Conservation (phyloP, 1,139 yeast genomes). For the Fermentozyma sake region DNA sequence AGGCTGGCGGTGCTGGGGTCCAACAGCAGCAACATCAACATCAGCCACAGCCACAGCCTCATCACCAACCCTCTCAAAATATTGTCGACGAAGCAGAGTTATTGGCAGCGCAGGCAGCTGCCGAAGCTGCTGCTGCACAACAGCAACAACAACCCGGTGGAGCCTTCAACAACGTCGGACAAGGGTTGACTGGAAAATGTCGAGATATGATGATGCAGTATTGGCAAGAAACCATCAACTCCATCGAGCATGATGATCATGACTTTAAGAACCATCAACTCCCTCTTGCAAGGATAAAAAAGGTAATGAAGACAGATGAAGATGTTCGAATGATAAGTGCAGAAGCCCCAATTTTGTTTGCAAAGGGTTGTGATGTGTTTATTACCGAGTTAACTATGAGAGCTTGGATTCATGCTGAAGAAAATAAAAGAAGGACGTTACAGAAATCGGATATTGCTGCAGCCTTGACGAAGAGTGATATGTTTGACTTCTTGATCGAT, state of each 20-base stretch:
- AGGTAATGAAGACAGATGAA: conserved; percentile 97
- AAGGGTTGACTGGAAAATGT: conserved; percentile 79
- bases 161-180: conserved; percentile 90
- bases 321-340: conserved; percentile 97
- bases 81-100: conserved; percentile 16
- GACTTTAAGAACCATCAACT: conserved; percentile 92
- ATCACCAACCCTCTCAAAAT: conserved; percentile 8
- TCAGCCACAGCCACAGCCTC: not conserved
- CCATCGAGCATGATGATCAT: conserved; percentile 84
- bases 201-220: conserved; percentile 89
- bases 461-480: conserved; percentile 89
- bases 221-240: conserved; percentile 94
- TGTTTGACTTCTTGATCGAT: conserved; percentile 95
- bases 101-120: conserved; percentile 44
- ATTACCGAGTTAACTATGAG: conserved; percentile 96
- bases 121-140: conserved; percentile 46
- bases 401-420: conserved; percentile 98
- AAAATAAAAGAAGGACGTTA: conserved; percentile 85
- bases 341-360: conserved; percentile 94
- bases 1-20: too few relatives aligned
- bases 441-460: conserved; percentile 95
- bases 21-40: conserved; percentile 7
- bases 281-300: conserved; percentile 90
- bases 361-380: conserved; percentile 95
- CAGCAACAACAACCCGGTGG: conserved; percentile 52